Evolutionary conservation across 2,329 filamentous ascomycete genomes (phyloP).

Genomic region (Pestalotiopsis sp.): DNA sequence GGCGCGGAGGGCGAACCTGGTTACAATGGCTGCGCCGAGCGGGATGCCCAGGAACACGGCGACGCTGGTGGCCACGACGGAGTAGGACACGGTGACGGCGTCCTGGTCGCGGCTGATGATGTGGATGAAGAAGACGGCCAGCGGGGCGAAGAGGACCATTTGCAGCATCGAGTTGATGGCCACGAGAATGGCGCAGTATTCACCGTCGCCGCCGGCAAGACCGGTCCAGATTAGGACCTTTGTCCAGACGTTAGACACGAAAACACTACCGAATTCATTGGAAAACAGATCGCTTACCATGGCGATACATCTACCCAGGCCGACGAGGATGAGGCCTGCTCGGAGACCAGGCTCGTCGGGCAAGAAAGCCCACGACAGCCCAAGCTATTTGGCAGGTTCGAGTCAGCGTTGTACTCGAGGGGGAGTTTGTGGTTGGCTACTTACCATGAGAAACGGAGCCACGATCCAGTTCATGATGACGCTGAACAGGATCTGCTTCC

Average conservation of each 20-base stretch:
- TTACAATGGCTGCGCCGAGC: constrained; percentile 77
- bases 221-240: constrained; percentile 73
- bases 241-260: background rate
- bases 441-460: constrained; percentile 80
- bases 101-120: constrained; percentile 60
- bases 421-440: constrained; percentile 13
- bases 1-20: constrained; percentile 64
- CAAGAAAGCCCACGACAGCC: constrained; percentile 69
- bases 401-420: background rate
- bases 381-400: constrained; percentile 49
- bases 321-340: constrained; percentile 78
- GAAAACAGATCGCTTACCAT: constrained; percentile 62
- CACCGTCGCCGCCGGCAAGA: constrained; percentile 73
- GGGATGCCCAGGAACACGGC: constrained; percentile 86
- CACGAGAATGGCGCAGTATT: constrained; percentile 84
- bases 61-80: constrained; percentile 76
- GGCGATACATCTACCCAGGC: constrained; percentile 83
- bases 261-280: no score
- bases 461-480: constrained; percentile 82
- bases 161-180: constrained; percentile 77
- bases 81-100: constrained; percentile 54
- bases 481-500: constrained; percentile 80
- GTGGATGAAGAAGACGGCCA: constrained; percentile 71
- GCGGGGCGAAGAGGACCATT: constrained; percentile 72
- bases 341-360: constrained; percentile 61